Percentiles rank a stretch among this genome's conserved stretches.
Evolutionary conservation across 1,284 basidiomycete species (phyloP).

Genomic region (Cutaneotrichosporon sp.): DNA sequence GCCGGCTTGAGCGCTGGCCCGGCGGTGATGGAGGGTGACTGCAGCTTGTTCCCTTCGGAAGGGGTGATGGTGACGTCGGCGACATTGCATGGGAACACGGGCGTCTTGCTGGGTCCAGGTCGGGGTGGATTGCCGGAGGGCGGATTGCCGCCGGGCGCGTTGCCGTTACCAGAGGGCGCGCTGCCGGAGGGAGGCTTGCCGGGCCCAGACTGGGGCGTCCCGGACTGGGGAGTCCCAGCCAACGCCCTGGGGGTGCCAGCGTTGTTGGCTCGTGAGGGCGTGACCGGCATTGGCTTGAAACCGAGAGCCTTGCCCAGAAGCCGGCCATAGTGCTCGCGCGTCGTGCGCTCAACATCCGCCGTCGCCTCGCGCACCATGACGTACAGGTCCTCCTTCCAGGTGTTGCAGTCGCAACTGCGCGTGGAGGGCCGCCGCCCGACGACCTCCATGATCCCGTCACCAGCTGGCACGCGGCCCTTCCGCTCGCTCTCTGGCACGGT

Average conservation of each 20-base stretch:
- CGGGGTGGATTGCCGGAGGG: no score
- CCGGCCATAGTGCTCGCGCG: slow-evolving; percentile 21
- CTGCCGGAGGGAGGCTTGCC: no score
- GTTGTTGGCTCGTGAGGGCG: background rate
- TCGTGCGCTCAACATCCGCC: slow-evolving; percentile 16
- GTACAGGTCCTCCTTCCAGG: slow-evolving; percentile 30
- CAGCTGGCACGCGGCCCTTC: background rate
- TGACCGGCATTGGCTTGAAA: background rate
- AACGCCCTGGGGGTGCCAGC: background rate
- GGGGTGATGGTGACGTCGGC: slow-evolving; percentile 1
- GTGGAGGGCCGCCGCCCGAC: slow-evolving; percentile 2
- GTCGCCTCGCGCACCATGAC: slow-evolving; percentile 25
- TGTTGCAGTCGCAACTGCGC: background rate
- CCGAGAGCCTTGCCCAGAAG: slow-evolving; percentile 11
- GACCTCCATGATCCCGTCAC: slow-evolving; percentile 6
- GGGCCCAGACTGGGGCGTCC: no score
- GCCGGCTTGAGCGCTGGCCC: slow-evolving; percentile 27
- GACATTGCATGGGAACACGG: background rate
- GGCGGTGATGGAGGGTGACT: slow-evolving; percentile 37
- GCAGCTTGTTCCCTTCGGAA: slow-evolving; percentile 30
- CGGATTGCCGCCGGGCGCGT: no score
- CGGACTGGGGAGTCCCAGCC: no score
- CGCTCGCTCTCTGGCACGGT: background rate
- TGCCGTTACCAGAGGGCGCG: no score
- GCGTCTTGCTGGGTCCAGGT: background rate